phyloP scores from a whole-genome alignment of 495 filamentous ascomycete species.

The Penicillium ucsense region DNA sequence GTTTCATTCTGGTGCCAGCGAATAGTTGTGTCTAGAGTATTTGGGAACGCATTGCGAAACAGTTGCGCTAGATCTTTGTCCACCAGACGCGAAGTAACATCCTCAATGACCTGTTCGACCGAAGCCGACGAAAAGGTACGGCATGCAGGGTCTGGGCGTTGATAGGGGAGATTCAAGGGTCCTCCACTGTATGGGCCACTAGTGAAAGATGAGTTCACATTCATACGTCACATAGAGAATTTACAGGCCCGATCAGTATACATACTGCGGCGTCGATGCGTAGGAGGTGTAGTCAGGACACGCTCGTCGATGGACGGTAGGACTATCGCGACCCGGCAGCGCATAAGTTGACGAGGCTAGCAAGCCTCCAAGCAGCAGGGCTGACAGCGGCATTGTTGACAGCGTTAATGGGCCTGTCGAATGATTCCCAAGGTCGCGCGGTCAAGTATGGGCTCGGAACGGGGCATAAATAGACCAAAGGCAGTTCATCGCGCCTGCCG shows the following conservation, averaged over 20 bases:
- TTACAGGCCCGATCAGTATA: neutral
- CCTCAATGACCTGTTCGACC: constrained; percentile 79
- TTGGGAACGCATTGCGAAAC: constrained; percentile 96
- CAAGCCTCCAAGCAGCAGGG: constrained; percentile 18
- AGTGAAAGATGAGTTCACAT: constrained; percentile 1
- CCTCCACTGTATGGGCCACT: constrained; percentile 74
- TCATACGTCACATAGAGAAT: too few species aligned
- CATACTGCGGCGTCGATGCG: constrained; percentile 36
- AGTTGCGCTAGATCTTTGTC: constrained; percentile 85
- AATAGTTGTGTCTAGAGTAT: constrained; percentile 90
- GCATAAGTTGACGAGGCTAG: constrained; percentile 16
- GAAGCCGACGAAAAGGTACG: constrained; percentile 78
- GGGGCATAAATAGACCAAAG: constrained; percentile 4
- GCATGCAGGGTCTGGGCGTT: constrained; percentile 70
- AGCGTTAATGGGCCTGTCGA: neutral
- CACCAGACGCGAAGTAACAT: constrained; percentile 68
- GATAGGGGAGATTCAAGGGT: constrained; percentile 73
- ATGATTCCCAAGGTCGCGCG: neutral
- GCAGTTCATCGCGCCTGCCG: constrained; percentile 6
- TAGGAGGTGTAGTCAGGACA: constrained; percentile 46
- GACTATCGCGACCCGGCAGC: constrained; percentile 18
- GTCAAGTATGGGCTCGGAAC: too few species aligned
- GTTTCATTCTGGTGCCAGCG: constrained; percentile 55
- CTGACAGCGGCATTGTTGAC: constrained; percentile 10
- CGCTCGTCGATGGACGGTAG: constrained; percentile 28